phyloP scores from a whole-genome alignment of 495 filamentous ascomycete genomes.

The Penicillium taxi region DNA sequence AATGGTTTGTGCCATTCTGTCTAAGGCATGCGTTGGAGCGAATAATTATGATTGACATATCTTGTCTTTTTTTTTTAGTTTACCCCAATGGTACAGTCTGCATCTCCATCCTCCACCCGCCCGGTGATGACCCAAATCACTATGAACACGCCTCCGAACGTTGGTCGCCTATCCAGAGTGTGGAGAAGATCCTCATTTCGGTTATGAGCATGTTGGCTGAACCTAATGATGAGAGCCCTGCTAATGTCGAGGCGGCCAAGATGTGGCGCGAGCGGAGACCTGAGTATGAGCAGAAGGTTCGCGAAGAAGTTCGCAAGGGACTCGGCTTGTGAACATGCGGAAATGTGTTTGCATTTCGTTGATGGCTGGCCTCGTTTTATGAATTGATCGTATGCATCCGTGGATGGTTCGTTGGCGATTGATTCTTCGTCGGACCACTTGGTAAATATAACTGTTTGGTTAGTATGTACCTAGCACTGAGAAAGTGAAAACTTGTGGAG shows the following conservation, averaged over 20 bases:
- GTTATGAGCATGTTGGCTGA: conserved; percentile 99
- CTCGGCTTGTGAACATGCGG: conserved; percentile 40
- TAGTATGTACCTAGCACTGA: no score
- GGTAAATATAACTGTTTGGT: no score
- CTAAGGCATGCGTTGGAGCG: no score
- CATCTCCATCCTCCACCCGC: conserved; percentile 95
- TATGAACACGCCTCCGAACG: conserved; percentile 95
- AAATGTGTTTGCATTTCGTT: conserved; percentile 6
- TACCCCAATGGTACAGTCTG: conserved; percentile 89
- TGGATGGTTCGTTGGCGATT: no score
- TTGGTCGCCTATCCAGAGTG: conserved; percentile 93
- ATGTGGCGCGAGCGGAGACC: conserved; percentile 88
- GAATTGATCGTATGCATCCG: conserved; percentile 12
- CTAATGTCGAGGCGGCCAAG: conserved; percentile 95
- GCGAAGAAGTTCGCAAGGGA: conserved; percentile 66
- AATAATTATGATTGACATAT: background rate
- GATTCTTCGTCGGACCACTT: no score
- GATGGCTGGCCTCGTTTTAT: conserved; percentile 19
- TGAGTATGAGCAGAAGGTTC: conserved; percentile 82
- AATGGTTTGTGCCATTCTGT: conserved; percentile 82
- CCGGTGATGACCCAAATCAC: conserved; percentile 97
- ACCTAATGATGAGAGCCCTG: conserved; percentile 96
- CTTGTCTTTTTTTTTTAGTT: conserved; percentile 46
- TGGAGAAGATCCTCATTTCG: conserved; percentile 94
- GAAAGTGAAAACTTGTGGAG: background rate